phyloP scores from a whole-genome alignment of 345 rosid genomes.

The Anastatica hierochuntica region DNA sequence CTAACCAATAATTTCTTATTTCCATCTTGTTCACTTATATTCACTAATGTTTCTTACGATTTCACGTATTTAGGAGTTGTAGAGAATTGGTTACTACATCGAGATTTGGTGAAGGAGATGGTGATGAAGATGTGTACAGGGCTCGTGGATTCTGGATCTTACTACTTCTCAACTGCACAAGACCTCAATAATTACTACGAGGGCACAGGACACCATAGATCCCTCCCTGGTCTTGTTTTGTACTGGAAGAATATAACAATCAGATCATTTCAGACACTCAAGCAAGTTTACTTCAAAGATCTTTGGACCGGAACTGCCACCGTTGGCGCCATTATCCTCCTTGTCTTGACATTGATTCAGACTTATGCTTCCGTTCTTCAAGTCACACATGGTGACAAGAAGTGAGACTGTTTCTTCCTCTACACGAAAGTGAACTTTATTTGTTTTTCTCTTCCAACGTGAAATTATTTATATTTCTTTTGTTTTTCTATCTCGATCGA shows the following conservation, averaged over 20 bases:
- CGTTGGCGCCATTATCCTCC: constrained; percentile 1
- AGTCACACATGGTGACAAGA: too few species aligned
- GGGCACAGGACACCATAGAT: background rate
- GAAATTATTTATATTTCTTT: too few species aligned
- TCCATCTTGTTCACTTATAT: too few species aligned
- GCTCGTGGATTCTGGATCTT: background rate
- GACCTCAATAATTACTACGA: background rate
- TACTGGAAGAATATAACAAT: too few species aligned
- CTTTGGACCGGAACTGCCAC: constrained; percentile 27
- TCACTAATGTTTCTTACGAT: too few species aligned
- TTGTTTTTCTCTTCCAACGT: too few species aligned
- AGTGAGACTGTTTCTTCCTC: too few species aligned
- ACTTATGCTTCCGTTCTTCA: constrained; percentile 19
- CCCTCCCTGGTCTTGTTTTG: too few species aligned
- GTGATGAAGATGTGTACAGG: constrained; percentile 20
- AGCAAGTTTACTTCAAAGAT: constrained; percentile 22
- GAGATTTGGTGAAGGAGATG: constrained; percentile 12
- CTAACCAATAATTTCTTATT: too few species aligned
- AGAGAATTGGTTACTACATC: constrained; percentile 12
- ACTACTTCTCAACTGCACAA: background rate
- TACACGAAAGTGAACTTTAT: too few species aligned
- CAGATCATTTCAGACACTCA: too few species aligned
- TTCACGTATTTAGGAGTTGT: background rate
- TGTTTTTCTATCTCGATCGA: too few species aligned
- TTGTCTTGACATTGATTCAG: constrained; percentile 8